phyloP scores from a whole-genome alignment of 805 yeast genomes.

The Pichia membranifaciens region DNA sequence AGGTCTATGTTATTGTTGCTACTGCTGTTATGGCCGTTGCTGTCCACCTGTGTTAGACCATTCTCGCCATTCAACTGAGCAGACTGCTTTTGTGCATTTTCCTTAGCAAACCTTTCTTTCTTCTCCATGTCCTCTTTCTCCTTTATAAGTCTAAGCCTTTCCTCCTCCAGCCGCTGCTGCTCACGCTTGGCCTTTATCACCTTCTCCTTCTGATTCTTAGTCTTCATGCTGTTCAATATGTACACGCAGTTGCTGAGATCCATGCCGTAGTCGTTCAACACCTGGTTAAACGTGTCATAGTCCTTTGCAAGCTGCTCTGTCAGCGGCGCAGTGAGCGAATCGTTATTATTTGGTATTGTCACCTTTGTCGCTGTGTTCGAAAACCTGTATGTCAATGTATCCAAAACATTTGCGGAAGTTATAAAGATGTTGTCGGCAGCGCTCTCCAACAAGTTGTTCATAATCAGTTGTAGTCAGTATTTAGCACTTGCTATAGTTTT shows the following conservation, averaged over 20 bases:
- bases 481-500: no score
- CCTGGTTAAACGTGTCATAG: constrained; percentile 25
- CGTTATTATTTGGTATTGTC: constrained; percentile 27
- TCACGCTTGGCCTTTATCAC: constrained; percentile 21
- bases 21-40: neutral
- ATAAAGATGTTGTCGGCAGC: constrained; percentile 30
- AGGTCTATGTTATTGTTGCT: neutral
- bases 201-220: constrained; percentile 26
- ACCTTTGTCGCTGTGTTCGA: constrained; percentile 22
- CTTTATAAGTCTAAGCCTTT: neutral
- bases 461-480: neutral
- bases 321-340: constrained; percentile 23
- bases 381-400: constrained; percentile 25
- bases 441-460: constrained; percentile 26
- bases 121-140: constrained; percentile 4
- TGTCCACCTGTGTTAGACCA: constrained; percentile 1
- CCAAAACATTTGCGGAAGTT: constrained; percentile 30
- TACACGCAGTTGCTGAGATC: constrained; percentile 28
- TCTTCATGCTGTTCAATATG: constrained; percentile 24
- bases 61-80: constrained; percentile 2
- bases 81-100: constrained; percentile 1
- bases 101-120: constrained; percentile 9
- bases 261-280: constrained; percentile 25
- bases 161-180: constrained; percentile 18
- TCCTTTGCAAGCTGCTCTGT: constrained; percentile 23